These are phyloP conservation scores for Anethum foeniculum DNA, from an alignment of 140 eudicot species.

Conservation along the genomic window DNA sequence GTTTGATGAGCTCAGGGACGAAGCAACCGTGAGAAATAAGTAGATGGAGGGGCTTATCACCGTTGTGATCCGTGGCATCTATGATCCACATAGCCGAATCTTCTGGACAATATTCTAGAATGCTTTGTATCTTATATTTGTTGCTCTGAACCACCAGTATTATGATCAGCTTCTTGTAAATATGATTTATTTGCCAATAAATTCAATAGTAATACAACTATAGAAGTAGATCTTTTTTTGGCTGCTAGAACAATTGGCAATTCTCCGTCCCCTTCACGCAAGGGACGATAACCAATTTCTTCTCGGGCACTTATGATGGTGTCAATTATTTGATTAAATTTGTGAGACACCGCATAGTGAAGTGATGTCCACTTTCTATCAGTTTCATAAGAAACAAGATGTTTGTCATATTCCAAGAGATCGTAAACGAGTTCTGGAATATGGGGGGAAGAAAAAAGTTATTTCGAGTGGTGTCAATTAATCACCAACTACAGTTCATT, in stretches of 20 bases:
- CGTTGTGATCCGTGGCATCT: not conserved
- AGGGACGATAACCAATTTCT: not conserved
- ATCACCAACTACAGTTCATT: no score
- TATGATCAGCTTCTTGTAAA: no score
- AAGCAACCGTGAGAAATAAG: not conserved
- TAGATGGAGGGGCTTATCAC: conserved; percentile 1
- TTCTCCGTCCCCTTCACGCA: not conserved
- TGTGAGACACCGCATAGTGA: not conserved
- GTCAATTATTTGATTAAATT: not conserved
- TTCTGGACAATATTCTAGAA: not conserved
- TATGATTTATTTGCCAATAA: not conserved
- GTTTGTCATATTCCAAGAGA: not conserved
- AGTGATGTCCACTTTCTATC: not conserved
- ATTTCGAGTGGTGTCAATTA: no score
- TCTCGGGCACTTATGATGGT: not conserved
- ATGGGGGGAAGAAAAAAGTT: not conserved
- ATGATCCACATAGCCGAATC: not conserved
- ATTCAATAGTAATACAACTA: not conserved
- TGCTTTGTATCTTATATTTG: not conserved
- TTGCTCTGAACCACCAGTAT: not conserved
- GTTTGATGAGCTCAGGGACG: not conserved
- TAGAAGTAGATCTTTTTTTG: not conserved
- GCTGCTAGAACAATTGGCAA: not conserved
- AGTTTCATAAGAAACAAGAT: not conserved
- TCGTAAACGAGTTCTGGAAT: not conserved